Evolutionary conservation across 164 flowering plant species (phyloP), one percentile per base, ranked within the genome.

Genomic region (Paratinospora sagittata): DNA sequence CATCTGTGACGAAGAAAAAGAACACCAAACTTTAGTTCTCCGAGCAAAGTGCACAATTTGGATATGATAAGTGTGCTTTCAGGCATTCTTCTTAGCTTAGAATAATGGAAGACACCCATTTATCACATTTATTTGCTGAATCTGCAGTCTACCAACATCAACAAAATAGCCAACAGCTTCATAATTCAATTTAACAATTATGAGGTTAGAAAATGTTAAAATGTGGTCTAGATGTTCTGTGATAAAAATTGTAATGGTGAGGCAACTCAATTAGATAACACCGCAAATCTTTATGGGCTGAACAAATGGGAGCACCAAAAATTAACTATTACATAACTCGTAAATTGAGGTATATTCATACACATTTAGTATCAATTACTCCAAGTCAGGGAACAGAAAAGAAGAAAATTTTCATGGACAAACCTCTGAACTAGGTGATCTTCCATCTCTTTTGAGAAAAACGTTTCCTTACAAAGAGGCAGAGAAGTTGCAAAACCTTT

Each of bases 401-500:
- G 33, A 34, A 58, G 43, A 66, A 61, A 63, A 69, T 23, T 55
- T 27, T 55, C 27, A 60, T 45, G 49, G 24, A 80, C 87, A 73
- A 62, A 93, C 98, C 90, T 78, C 69, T 60, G 80, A 70, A 88
- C 92, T 5, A 86, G 85, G 72, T 80, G 79, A 79, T 89, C 93
- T 57, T 87, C 97, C 93, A 93, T 87, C 57, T 73, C 70, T n/a
- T 82, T 70, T 67, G 95, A 89, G 89, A 93, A 93, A 81, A 93
- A 93, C 45, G 97, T 91, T 76, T 90, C 97, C 82, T 82, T 89
- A 58, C 96, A 94, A 66, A 91, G 90, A 70, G 91, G 77, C 67
- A 94, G 78, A 68, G 86, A 84, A 68, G 87, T 91, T 72, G 89
- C 90, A 80, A 91, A 94, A 67, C 86, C 97, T 84, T 94, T 94